Percentiles rank a stretch among this genome's conserved stretches.
These are phyloP conservation scores for Canavalia ensiformis DNA, from an alignment of 306 rosid genomes.

Conservation along the genomic window DNA sequence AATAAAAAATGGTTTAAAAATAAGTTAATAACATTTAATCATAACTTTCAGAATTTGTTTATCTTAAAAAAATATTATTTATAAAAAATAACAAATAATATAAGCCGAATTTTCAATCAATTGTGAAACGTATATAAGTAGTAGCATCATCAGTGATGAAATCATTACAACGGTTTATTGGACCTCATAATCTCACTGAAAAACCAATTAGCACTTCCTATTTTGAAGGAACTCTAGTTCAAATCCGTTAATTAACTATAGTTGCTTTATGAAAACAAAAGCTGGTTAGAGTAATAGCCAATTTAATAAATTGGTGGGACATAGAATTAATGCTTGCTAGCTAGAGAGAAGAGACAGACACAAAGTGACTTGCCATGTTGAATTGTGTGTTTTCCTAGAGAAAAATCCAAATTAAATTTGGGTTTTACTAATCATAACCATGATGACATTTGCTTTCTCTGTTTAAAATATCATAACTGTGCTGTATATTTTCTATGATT, in stretches of 20 bases:
- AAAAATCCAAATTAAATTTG: conserved; percentile 19
- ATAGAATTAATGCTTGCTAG: conserved; percentile 20
- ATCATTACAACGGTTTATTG: too few species aligned
- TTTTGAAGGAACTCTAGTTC: conserved; percentile 12
- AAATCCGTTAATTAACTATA: conserved; percentile 4
- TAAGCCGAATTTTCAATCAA: too few species aligned
- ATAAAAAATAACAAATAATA: too few species aligned
- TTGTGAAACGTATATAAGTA: too few species aligned
- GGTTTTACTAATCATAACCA: not conserved
- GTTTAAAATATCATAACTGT: not conserved
- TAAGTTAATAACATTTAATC: too few species aligned
- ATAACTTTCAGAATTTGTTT: too few species aligned
- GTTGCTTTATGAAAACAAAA: conserved; percentile 4
- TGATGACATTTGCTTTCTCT: not conserved
- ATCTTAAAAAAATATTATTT: too few species aligned
- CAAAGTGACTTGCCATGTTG: conserved; percentile 13
- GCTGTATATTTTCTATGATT: conserved; percentile 4
- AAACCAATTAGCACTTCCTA: not conserved
- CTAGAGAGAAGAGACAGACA: conserved; percentile 15
- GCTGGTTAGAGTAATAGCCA: not conserved
- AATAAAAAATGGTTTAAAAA: too few species aligned
- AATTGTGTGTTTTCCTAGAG: not conserved
- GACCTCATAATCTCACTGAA: not conserved
- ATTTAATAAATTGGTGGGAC: conserved; percentile 15
- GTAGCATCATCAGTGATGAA: not conserved